phyloP scores from a whole-genome alignment of 495 filamentous ascomycete genomes.

The Baudoinia panamericana region DNA sequence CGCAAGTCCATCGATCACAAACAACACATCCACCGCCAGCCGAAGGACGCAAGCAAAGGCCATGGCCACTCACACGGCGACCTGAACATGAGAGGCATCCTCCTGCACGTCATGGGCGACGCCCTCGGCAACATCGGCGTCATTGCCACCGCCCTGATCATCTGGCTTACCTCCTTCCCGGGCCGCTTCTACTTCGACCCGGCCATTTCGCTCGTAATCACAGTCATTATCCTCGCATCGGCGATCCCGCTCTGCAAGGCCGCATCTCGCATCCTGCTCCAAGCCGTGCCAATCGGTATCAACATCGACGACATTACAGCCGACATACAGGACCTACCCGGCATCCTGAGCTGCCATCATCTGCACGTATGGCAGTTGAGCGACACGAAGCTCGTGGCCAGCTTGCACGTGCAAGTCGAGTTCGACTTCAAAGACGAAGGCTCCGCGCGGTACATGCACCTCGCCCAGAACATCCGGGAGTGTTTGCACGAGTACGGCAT shows the following conservation, averaged over 20 bases:
- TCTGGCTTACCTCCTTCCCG: slow-evolving; percentile 66
- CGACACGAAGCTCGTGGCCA: slow-evolving; percentile 83
- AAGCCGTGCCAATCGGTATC: slow-evolving; percentile 80
- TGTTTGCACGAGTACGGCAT: slow-evolving; percentile 94
- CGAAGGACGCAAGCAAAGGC: slow-evolving; percentile 47
- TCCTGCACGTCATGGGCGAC: slow-evolving; percentile 92
- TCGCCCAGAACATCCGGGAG: slow-evolving; percentile 61
- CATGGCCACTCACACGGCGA: slow-evolving; percentile 68
- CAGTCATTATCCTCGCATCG: slow-evolving; percentile 80
- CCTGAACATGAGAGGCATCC: slow-evolving; percentile 95
- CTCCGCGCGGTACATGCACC: slow-evolving; percentile 73
- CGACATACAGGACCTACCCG: slow-evolving; percentile 72
- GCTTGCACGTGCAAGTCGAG: slow-evolving; percentile 78
- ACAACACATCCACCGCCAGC: slow-evolving; percentile 69
- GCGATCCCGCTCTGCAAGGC: slow-evolving; percentile 87
- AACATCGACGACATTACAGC: slow-evolving; percentile 80
- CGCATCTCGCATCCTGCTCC: slow-evolving; percentile 83
- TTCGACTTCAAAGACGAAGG: slow-evolving; percentile 59
- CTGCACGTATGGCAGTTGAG: slow-evolving; percentile 96
- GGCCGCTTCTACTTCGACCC: slow-evolving; percentile 78
- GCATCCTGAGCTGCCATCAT: slow-evolving; percentile 81
- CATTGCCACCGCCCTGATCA: slow-evolving; percentile 80
- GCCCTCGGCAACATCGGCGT: slow-evolving; percentile 95
- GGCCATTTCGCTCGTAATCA: slow-evolving; percentile 89
- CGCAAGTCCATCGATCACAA: slow-evolving; percentile 34